Evolutionary conservation across 2,329 filamentous ascomycete species (phyloP), one percentile per base, ranked within the genome.

Genomic region (Aspergillus aculeatinus): DNA sequence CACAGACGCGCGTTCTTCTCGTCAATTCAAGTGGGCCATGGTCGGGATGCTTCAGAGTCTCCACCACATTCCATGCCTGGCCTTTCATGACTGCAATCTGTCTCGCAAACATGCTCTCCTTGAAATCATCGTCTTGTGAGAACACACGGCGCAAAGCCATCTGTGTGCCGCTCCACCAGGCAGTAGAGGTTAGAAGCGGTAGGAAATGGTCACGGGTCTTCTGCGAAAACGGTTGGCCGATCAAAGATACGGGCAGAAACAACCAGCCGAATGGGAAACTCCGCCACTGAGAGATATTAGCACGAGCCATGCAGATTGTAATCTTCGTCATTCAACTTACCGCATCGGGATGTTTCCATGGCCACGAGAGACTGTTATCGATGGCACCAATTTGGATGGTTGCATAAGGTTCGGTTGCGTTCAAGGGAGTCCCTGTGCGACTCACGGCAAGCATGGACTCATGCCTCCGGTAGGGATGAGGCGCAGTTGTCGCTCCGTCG

Each of bases 41-140:
- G 71, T 98, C 95, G 0, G 87, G 82, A 19, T 90, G 90, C 75
- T 99, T 99, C 62, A 99, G 83, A 0, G 95, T 97, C 79, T 99
- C 95, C 4, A 99, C 95, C 0, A 99, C 95, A 73, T 99, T 99
- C 92, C 95, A 99, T 0, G 95, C 95, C 74, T 99, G 95, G 11
- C 95, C 95, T 77, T 99, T 99, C 92, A 99, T 96, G 60, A 99
- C 95, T 1, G 95, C 94, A 63, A 99, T 96, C 72, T 99, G 95
- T 66, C 91, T 88, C n/a, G 92, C 92, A 78, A 96, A 99, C 95
- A 99, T 99, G 77, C 91, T 89, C 79, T 99, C 95, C 74, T 98
- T 92, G 76, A 99, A 99, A 77, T 99, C 95, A 2, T 89, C 87
- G 75, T 99, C 95, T 72, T 96, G 87, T 66, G 91, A 89, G 74